phyloP scores from a whole-genome alignment of 306 rosid genomes.

The Argentina anserina region DNA sequence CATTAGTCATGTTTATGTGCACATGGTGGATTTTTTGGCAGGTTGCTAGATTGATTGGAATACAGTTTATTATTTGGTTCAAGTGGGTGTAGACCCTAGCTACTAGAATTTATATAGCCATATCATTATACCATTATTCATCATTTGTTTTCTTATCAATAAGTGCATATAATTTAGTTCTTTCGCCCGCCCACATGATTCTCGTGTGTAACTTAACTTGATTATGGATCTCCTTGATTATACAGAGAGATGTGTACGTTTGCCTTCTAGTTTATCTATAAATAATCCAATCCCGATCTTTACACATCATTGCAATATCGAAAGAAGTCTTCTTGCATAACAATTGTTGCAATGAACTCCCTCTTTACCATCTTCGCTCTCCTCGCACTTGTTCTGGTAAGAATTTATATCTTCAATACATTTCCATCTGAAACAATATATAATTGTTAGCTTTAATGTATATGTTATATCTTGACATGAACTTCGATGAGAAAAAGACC shows the following conservation, averaged over 20 bases:
- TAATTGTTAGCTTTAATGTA: not conserved
- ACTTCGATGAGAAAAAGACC: not conserved
- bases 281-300: not conserved
- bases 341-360: constrained; percentile 13
- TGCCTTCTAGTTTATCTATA: not conserved
- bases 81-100: too few relatives aligned
- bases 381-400: constrained; percentile 11
- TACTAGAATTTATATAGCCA: too few relatives aligned
- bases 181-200: not conserved
- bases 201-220: not conserved
- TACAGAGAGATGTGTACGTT: too few relatives aligned
- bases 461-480: not conserved
- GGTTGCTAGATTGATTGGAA: too few relatives aligned
- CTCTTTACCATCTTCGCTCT: constrained; percentile 2
- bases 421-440: not conserved
- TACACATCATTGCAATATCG: not conserved
- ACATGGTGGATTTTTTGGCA: too few relatives aligned
- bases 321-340: not conserved
- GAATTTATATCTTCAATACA: not conserved
- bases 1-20: too few relatives aligned
- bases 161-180: too few relatives aligned
- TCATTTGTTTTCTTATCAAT: too few relatives aligned
- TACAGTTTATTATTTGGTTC: too few relatives aligned
- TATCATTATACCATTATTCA: too few relatives aligned
- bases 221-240: too few relatives aligned